Base-by-base conservation (phyloP, 345 rosid species). In the Populus ilicifolia region DNA sequence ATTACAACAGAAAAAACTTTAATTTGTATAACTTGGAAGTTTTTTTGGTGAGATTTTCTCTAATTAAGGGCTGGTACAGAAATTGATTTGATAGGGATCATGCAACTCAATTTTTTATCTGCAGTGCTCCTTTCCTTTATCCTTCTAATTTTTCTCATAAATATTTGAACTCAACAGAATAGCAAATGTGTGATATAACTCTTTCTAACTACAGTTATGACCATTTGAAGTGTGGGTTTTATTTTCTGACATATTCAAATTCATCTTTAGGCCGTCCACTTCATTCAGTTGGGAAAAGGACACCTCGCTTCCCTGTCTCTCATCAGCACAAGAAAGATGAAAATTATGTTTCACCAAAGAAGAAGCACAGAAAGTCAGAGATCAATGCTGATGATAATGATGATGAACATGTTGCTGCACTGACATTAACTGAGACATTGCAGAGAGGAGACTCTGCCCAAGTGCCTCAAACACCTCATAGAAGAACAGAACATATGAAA, bases 291-390 rank as follows among this genome's bases (percentile, higher is more conserved):
- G 89, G 96, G 77, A 96, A 90, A 86, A 92, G 99, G 86, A 96
- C 99, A 39, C 99, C 98, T 80, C 96, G 98, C 21, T n/a, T 94
- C 67, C 97, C 98, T 74, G 92, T 96, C 78, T 84, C 90, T 67
- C 78, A 80, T 80, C 78, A 86, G 73, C 18, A 59, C 71, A 89
- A 79, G 81, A 90, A 80, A 83, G 90, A 85, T 54, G 92, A 85
- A 68, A 88, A 77, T 85, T 67, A 73, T 77, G 79, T 76, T 81
- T 84, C 84, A 63, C 84, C 75, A 29, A 86, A 74, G 82, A 89
- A 83, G 80, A 88, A 85, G 82, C 87, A 80, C 11, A 89, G 83
- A 81, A 89, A 85, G 85, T 83, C 80, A 50, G 85, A 80, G 62
- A 79, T 52, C 84, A 89, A 79, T 80, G 77, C 78, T 70, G 81